Evolutionary conservation across 2,329 filamentous ascomycete species (phyloP).

Genomic region (Diplodia sapinea): DNA sequence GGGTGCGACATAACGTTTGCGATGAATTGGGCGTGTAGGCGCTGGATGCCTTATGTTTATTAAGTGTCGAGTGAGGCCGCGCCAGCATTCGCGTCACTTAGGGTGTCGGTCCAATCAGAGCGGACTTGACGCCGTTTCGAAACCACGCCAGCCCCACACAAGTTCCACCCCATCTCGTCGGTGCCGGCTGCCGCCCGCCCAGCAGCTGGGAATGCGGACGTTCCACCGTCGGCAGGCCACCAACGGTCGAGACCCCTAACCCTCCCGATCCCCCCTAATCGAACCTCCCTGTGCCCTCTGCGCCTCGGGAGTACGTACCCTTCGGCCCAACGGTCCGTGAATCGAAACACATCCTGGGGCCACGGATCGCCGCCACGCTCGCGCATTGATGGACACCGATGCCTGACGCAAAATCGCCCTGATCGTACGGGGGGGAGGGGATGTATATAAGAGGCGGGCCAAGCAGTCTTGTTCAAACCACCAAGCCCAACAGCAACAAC

Average conservation of each 20-base stretch:
- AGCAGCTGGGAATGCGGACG: not conserved
- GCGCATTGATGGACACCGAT: not conserved
- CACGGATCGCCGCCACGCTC: not conserved
- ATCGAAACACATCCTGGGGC: not conserved
- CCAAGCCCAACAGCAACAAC: not conserved
- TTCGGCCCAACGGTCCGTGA: not conserved
- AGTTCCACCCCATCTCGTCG: conserved; percentile 1
- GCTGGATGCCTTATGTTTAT: not conserved
- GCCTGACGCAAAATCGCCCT: conserved; percentile 4
- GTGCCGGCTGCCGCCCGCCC: not conserved
- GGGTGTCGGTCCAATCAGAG: not conserved
- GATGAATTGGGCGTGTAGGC: conserved; percentile 1
- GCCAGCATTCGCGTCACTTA: not conserved
- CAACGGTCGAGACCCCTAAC: conserved; percentile 1
- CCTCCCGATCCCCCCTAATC: not conserved
- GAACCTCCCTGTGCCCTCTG: not conserved
- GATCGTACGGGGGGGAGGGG: not conserved
- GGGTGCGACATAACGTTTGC: not conserved
- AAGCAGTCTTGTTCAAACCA: not conserved
- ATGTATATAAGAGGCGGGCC: not conserved
- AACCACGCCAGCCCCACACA: conserved; percentile 11
- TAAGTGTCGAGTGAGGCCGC: not conserved
- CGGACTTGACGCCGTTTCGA: not conserved
- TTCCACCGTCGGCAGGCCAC: not conserved
- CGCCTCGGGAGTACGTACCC: conserved; percentile 5